These are phyloP conservation scores for Backusella tuberculispora DNA, from an alignment of 192 early-diverging fungal genomes.

Conservation along the genomic window DNA sequence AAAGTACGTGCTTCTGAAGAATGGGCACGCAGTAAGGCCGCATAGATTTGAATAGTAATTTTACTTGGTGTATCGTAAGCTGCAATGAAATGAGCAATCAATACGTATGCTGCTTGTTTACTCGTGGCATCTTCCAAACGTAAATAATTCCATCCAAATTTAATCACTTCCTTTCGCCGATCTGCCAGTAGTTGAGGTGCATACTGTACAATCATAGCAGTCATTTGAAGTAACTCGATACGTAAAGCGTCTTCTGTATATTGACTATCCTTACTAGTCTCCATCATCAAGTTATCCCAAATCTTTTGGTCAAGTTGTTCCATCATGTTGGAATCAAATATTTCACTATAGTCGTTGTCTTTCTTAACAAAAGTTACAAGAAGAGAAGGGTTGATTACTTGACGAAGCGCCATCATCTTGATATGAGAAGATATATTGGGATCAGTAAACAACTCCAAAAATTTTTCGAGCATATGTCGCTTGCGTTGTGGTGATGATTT, in stretches of 20 bases:
- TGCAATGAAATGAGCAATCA: conserved; percentile 90
- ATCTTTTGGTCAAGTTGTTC: conserved; percentile 63
- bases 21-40: conserved; percentile 85
- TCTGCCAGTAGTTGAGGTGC: conserved; percentile 76
- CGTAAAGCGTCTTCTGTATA: conserved; percentile 69
- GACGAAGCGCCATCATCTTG: conserved; percentile 77
- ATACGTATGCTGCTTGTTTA: conserved; percentile 95
- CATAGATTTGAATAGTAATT: conserved; percentile 88
- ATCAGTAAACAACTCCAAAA: conserved; percentile 73
- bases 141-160: conserved; percentile 91
- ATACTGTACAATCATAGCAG: conserved; percentile 84
- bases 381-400: conserved; percentile 88
- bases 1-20: conserved; percentile 86
- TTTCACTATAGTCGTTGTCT: conserved; percentile 45
- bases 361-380: conserved; percentile 65
- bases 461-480: conserved; percentile 72
- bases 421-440: conserved; percentile 55
- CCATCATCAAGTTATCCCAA: conserved; percentile 57
- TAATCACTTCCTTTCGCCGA: conserved; percentile 87
- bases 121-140: conserved; percentile 88
- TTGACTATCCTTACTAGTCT: conserved; percentile 57
- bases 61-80: conserved; percentile 91
- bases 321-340: conserved; percentile 67
- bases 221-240: conserved; percentile 92
- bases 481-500: conserved; percentile 59